phyloP scores from a whole-genome alignment of 129 eudicot genomes.

The Glebionis coronaria region DNA sequence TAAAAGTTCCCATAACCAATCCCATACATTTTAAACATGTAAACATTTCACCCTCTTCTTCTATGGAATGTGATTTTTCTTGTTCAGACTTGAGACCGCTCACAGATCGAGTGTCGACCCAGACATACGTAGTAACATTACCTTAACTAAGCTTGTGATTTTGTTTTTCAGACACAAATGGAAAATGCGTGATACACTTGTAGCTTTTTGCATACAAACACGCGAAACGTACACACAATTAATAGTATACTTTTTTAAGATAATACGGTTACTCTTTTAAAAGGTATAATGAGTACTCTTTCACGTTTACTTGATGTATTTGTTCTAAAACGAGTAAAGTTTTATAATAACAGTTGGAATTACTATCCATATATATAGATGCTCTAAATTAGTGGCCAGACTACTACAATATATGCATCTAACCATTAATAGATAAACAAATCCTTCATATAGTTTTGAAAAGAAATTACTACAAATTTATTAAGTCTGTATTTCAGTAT shows the following conservation, averaged over 20 bases:
- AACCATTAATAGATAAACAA: too few relatives aligned
- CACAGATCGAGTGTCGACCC: too few relatives aligned
- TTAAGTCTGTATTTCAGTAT: too few relatives aligned
- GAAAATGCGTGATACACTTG: not conserved
- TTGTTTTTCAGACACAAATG: not conserved
- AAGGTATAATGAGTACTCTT: conserved; percentile 10
- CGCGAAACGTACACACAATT: not conserved
- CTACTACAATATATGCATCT: too few relatives aligned
- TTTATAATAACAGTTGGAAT: conserved; percentile 4
- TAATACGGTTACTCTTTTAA: not conserved
- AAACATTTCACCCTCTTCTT: not conserved
- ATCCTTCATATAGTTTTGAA: too few relatives aligned
- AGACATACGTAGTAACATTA: too few relatives aligned
- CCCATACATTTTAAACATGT: conserved; percentile 14
- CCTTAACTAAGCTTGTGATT: not conserved
- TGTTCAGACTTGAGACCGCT: too few relatives aligned
- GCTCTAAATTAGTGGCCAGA: too few relatives aligned
- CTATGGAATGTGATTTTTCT: not conserved
- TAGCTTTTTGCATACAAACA: not conserved
- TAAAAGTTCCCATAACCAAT: not conserved
- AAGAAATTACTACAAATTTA: too few relatives aligned
- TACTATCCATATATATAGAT: not conserved
- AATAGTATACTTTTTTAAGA: not conserved
- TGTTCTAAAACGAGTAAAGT: conserved; percentile 24
- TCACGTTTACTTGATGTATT: not conserved